These are phyloP conservation scores for Ganoderma meredithae DNA, from an alignment of 1,284 basidiomycete genomes.

Conservation along the genomic window DNA sequence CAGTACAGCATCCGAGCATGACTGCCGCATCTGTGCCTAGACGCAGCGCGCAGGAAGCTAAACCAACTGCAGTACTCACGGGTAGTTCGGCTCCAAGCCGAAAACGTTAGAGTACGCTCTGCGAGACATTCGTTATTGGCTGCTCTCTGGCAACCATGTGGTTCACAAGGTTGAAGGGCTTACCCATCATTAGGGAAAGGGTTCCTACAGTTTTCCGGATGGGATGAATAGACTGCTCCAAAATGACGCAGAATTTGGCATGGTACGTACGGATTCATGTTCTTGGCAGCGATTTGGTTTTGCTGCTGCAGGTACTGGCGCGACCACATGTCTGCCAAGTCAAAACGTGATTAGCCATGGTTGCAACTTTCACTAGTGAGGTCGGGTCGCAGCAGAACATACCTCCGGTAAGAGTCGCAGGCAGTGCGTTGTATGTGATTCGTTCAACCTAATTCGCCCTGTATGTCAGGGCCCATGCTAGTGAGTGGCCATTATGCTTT, in stretches of 20 bases:
- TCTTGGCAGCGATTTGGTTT: conserved; percentile 64
- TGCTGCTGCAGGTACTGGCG: conserved; percentile 67
- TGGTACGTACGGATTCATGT: conserved; percentile 59
- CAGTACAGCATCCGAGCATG: background rate
- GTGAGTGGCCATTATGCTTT: background rate
- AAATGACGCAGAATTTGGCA: conserved; percentile 3
- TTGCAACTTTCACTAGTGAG: background rate
- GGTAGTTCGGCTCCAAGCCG: conserved; percentile 47
- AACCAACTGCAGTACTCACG: conserved; percentile 34
- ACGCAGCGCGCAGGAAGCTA: conserved; percentile 1
- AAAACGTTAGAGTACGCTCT: conserved; percentile 67
- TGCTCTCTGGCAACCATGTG: background rate
- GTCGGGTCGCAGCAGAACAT: conserved; percentile 17
- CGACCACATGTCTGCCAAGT: conserved; percentile 61
- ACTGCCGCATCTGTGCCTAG: conserved; percentile 1
- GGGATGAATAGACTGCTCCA: background rate
- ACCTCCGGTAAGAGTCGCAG: conserved; percentile 61
- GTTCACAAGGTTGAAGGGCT: conserved; percentile 18
- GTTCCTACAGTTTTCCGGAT: conserved; percentile 45
- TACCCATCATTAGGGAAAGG: conserved; percentile 63
- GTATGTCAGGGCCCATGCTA: conserved; percentile 4
- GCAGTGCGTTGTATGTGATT: conserved; percentile 66
- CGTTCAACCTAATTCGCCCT: conserved; percentile 54
- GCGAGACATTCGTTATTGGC: conserved; percentile 4
- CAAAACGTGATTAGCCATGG: background rate